A percentile compares a stretch with the other conserved stretches of the same genome.
Evolutionary conservation across 2,329 filamentous ascomycete species (phyloP).

Genomic region (Malbranchea cinnamomea): DNA sequence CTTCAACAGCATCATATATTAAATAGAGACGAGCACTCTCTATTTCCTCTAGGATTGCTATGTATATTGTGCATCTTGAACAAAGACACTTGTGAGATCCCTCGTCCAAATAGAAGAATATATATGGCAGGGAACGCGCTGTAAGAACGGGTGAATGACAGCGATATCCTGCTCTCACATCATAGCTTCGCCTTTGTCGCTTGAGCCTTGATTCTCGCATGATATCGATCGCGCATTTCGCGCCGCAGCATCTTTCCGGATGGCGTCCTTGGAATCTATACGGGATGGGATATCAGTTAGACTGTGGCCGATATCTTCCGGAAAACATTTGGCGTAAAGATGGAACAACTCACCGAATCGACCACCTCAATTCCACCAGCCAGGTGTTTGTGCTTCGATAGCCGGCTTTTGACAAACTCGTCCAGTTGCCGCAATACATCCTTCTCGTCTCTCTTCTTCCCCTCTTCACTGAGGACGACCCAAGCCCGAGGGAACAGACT

Average conservation of each 20-base stretch:
- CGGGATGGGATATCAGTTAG: too few relatives aligned
- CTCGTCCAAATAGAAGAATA: too few relatives aligned
- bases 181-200: slow-evolving; percentile 4
- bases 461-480: slow-evolving; percentile 6
- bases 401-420: slow-evolving; percentile 7
- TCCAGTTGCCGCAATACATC: slow-evolving; percentile 5
- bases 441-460: slow-evolving; percentile 1
- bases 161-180: too few relatives aligned
- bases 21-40: too few relatives aligned
- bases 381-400: slow-evolving; percentile 9
- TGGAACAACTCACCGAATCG: slow-evolving; percentile 5
- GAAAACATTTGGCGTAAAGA: too few relatives aligned
- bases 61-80: too few relatives aligned
- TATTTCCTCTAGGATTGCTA: too few relatives aligned
- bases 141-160: too few relatives aligned
- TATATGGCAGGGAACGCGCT: too few relatives aligned
- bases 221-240: slow-evolving; percentile 8
- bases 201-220: slow-evolving; percentile 6
- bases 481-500: slow-evolving; percentile 8
- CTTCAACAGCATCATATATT: too few relatives aligned
- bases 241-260: slow-evolving; percentile 9
- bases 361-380: slow-evolving; percentile 8
- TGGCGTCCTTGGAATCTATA: slow-evolving; percentile 8
- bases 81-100: too few relatives aligned
- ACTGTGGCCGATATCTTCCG: too few relatives aligned